phyloP scores from a whole-genome alignment of 352 stramenopile genomes.

The Pythium angustatum region DNA sequence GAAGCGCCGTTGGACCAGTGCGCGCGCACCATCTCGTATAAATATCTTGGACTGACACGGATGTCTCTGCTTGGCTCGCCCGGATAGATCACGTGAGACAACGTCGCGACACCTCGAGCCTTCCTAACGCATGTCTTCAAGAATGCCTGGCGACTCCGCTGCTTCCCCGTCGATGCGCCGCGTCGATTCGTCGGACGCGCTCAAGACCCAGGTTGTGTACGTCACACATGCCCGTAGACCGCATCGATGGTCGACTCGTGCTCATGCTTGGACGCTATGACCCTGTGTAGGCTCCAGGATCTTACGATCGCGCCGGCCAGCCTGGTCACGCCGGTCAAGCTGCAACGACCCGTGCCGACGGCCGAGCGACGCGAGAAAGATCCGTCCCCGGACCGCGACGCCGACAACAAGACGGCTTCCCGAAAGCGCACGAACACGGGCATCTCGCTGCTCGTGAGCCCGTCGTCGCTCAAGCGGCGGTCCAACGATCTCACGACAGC shows the following conservation, averaged over 20 bases:
- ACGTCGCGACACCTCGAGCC: not conserved
- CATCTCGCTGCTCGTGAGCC: conserved; percentile 23
- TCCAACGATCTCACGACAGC: conserved; percentile 14
- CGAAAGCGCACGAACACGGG: conserved; percentile 27
- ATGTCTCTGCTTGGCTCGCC: not conserved
- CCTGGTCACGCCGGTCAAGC: conserved; percentile 27
- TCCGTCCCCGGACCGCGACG: not conserved
- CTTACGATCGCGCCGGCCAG: conserved; percentile 19
- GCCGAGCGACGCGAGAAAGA: conserved; percentile 23
- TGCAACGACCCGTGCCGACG: conserved; percentile 21
- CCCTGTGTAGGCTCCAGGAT: conserved; percentile 19
- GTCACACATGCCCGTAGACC: not conserved
- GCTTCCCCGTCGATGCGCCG: conserved; percentile 15
- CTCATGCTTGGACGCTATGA: not conserved
- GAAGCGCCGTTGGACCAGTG: not conserved
- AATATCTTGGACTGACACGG: not conserved
- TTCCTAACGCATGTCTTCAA: conserved; percentile 25
- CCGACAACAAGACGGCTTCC: conserved; percentile 8
- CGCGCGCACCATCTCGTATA: not conserved
- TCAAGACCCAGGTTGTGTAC: conserved; percentile 33
- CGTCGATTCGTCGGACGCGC: conserved; percentile 26
- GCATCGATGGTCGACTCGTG: not conserved
- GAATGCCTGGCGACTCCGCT: conserved; percentile 16
- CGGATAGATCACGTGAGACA: not conserved
- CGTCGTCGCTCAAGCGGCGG: conserved; percentile 26